Evolutionary conservation across 352 stramenopile genomes (phyloP).

Genomic region (Pythium periplocum): DNA sequence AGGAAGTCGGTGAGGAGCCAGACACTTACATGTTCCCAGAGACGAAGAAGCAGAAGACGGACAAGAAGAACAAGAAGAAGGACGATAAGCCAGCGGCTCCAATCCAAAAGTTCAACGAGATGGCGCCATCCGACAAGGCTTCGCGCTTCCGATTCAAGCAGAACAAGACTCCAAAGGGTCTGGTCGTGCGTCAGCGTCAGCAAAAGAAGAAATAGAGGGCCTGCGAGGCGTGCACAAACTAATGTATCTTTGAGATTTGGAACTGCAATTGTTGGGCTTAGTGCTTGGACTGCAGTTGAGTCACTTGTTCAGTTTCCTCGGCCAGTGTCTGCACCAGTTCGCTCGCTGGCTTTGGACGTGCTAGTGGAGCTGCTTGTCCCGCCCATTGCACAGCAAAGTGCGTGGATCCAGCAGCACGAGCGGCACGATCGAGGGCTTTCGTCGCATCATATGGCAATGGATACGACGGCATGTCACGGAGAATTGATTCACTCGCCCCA

Average conservation of each 20-base stretch:
- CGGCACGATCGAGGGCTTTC: conserved; percentile 12
- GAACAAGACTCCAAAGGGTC: conserved; percentile 2
- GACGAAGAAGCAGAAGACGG: conserved; percentile 45
- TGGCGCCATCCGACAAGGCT: conserved; percentile 63
- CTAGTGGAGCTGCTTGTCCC: conserved; percentile 21
- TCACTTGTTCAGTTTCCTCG: not conserved
- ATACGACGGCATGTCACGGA: conserved; percentile 10
- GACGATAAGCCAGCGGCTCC: conserved; percentile 4
- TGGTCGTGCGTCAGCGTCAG: conserved; percentile 4
- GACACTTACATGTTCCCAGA: conserved; percentile 79
- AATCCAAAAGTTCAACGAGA: conserved; percentile 50
- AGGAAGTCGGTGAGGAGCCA: conserved; percentile 77
- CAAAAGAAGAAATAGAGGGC: conserved; percentile 14
- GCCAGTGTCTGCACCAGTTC: conserved; percentile 7
- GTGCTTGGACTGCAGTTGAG: no score
- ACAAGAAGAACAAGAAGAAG: conserved; percentile 15
- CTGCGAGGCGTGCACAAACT: no score
- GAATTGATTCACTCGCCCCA: conserved; percentile 3
- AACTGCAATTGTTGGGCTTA: no score
- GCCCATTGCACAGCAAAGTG: conserved; percentile 21
- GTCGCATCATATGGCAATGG: conserved; percentile 14
- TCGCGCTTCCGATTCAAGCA: conserved; percentile 38
- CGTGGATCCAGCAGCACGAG: conserved; percentile 7
- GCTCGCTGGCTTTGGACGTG: conserved; percentile 22
- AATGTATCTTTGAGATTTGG: no score